These are phyloP conservation scores for Kwoniella botswanensis DNA, from an alignment of 768 basidiomycete species.

Conservation along the genomic window DNA sequence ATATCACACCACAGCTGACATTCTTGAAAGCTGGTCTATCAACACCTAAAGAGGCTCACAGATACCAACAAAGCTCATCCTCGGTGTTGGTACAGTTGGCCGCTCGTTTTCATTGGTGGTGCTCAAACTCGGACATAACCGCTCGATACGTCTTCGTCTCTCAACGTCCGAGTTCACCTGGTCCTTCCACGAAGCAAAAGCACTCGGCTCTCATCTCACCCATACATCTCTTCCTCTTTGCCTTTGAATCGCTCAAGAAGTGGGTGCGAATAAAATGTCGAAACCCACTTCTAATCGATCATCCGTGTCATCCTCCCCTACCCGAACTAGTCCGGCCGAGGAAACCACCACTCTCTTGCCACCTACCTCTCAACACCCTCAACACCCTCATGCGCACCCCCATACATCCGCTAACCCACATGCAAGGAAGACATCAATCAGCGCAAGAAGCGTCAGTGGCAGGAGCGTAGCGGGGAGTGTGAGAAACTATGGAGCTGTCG, in stretches of 20 bases:
- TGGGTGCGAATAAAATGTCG: neutral
- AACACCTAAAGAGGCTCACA: too few relatives aligned
- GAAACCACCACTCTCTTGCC: constrained; percentile 49
- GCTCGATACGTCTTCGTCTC: too few relatives aligned
- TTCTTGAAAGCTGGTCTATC: too few relatives aligned
- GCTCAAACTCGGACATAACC: too few relatives aligned
- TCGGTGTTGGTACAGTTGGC: too few relatives aligned
- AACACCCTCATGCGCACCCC: constrained; percentile 11
- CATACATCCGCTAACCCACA: constrained; percentile 24
- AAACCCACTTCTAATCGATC: constrained; percentile 17
- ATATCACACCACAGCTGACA: too few relatives aligned
- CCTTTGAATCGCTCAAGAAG: neutral
- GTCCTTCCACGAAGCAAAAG: too few relatives aligned
- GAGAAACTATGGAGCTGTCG: constrained; percentile 40
- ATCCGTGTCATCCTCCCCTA: constrained; percentile 24
- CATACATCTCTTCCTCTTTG: too few relatives aligned
- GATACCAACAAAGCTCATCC: too few relatives aligned
- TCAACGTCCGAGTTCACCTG: too few relatives aligned
- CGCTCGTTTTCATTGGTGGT: too few relatives aligned
- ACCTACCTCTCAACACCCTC: constrained; percentile 15
- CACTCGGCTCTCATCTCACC: too few relatives aligned
- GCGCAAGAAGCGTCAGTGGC: constrained; percentile 40
- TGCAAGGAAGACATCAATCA: constrained; percentile 38
- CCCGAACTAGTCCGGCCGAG: constrained; percentile 16
- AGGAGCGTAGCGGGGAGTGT: constrained; percentile 44